Evolutionary conservation across 2,329 filamentous ascomycete genomes (phyloP).

Genomic region (Talaromyces sp.): DNA sequence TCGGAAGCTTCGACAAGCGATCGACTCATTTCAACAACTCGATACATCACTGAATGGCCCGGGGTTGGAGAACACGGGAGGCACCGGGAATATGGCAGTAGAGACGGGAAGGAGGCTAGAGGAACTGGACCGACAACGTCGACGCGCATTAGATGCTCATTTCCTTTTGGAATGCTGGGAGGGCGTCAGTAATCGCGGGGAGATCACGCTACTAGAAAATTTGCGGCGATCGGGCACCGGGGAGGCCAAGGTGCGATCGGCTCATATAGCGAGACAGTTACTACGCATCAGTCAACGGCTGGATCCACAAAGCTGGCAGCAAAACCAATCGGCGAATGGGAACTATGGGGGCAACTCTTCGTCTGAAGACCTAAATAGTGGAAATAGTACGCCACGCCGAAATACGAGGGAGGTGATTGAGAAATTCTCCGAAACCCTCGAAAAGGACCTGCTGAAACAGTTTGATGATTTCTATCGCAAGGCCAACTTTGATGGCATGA

Average conservation of each 20-base stretch:
- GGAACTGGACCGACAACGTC: slow-evolving; percentile 88
- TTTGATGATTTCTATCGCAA: slow-evolving; percentile 96
- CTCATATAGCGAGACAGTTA: slow-evolving; percentile 89
- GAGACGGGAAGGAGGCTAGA: slow-evolving; percentile 93
- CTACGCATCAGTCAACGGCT: slow-evolving; percentile 92
- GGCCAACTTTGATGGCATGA: slow-evolving; percentile 97
- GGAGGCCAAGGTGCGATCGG: slow-evolving; percentile 91
- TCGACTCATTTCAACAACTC: slow-evolving; percentile 86
- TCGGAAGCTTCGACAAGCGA: slow-evolving; percentile 86
- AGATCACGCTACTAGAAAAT: slow-evolving; percentile 84
- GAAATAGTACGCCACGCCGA: slow-evolving; percentile 45
- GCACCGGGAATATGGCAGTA: slow-evolving; percentile 84
- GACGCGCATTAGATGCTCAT: slow-evolving; percentile 86
- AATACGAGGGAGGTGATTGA: slow-evolving; percentile 89
- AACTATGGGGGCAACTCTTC: slow-evolving; percentile 30
- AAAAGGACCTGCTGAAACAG: slow-evolving; percentile 92
- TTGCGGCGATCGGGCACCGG: slow-evolving; percentile 81
- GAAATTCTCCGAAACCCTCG: slow-evolving; percentile 92
- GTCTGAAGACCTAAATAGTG: slow-evolving; percentile 49
- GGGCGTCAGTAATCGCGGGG: slow-evolving; percentile 87
- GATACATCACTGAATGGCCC: slow-evolving; percentile 77
- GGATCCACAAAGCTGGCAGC: slow-evolving; percentile 73
- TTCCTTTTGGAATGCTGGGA: slow-evolving; percentile 97
- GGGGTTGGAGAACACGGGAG: slow-evolving; percentile 41
- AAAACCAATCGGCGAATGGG: slow-evolving; percentile 52